Conservation (phyloP, 2,329 filamentous ascomycete genomes). For the Tolypocladium inflatum region DNA sequence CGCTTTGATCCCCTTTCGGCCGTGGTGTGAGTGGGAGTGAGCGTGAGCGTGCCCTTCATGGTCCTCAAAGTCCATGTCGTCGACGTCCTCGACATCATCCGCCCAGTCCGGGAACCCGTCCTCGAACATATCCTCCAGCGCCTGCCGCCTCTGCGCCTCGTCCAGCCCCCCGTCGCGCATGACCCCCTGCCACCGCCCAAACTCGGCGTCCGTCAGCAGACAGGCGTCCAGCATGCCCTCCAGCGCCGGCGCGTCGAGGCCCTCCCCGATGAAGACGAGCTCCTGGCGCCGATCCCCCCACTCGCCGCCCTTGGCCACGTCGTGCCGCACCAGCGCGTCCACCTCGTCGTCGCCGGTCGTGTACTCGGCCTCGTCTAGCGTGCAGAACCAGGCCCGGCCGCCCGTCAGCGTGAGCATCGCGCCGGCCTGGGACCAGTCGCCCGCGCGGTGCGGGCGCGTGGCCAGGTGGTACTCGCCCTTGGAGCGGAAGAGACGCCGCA, state of each 20-base stretch:
- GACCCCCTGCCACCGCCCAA: conserved; percentile 39
- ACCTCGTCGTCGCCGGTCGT: conserved; percentile 36
- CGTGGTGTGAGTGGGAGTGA: neutral
- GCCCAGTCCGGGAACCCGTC: conserved; percentile 51
- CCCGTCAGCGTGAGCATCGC: conserved; percentile 53
- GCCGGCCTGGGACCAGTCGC: conserved; percentile 56
- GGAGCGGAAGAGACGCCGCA: conserved; percentile 49
- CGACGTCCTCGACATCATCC: conserved; percentile 27
- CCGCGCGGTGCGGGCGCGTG: conserved; percentile 42
- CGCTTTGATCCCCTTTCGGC: neutral
- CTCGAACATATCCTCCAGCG: conserved; percentile 41
- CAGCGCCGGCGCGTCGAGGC: conserved; percentile 42
- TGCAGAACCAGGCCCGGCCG: conserved; percentile 50
- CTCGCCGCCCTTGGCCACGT: conserved; percentile 42
- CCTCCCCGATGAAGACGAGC: conserved; percentile 64
- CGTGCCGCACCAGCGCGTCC: conserved; percentile 36
- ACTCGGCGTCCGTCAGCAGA: conserved; percentile 51
- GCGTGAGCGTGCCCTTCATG: neutral
- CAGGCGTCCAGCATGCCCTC: conserved; percentile 48
- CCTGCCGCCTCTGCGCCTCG: conserved; percentile 31
- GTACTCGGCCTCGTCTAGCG: conserved; percentile 41
- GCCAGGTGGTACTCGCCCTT: conserved; percentile 54
- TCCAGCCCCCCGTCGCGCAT: conserved; percentile 32
- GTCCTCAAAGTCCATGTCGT: conserved; percentile 13
- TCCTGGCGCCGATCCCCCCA: conserved; percentile 67